Percentiles rank a stretch among this genome's conserved stretches.
These are phyloP conservation scores for Chalciporus sphaerocephalus DNA, from an alignment of 768 basidiomycete genomes.

Conservation along the genomic window DNA sequence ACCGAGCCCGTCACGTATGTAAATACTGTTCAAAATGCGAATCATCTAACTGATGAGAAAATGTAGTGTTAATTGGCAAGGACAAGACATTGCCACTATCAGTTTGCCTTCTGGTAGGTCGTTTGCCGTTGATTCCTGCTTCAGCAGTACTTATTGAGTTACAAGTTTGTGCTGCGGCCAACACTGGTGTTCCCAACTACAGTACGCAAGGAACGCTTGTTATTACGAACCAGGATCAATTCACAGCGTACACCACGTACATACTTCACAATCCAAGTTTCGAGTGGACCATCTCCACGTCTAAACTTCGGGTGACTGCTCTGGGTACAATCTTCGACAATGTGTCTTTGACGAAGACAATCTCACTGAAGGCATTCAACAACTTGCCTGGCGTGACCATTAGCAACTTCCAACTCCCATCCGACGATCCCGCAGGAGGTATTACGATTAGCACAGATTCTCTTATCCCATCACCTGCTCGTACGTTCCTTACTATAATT, in stretches of 20 bases:
- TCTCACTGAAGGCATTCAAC: conserved; percentile 69
- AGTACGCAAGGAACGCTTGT: conserved; percentile 46
- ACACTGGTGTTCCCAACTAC: conserved; percentile 63
- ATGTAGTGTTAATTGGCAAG: conserved; percentile 58
- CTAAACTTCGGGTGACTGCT: conserved; percentile 58
- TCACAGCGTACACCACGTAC: conserved; percentile 63
- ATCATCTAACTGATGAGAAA: background rate
- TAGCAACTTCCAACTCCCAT: conserved; percentile 65
- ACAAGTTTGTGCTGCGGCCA: conserved; percentile 63
- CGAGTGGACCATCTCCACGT: conserved; percentile 66
- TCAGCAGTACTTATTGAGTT: background rate
- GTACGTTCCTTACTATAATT: conserved; percentile 37
- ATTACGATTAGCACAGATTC: conserved; percentile 69
- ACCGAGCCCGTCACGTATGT: conserved; percentile 55
- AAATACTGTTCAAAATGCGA: background rate
- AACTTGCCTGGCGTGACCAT: conserved; percentile 66
- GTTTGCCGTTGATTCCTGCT: background rate
- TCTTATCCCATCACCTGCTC: conserved; percentile 59
- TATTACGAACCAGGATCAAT: conserved; percentile 51
- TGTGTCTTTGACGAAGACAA: conserved; percentile 54
- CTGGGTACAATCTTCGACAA: conserved; percentile 67
- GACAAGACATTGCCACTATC: conserved; percentile 58
- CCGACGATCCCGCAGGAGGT: conserved; percentile 63
- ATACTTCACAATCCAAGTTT: conserved; percentile 62
- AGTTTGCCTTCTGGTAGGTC: conserved; percentile 52